Evolutionary conservation across 2,329 filamentous ascomycete genomes (phyloP), one percentile per base, ranked within the genome.

Genomic region (Botrytis tulipae): DNA sequence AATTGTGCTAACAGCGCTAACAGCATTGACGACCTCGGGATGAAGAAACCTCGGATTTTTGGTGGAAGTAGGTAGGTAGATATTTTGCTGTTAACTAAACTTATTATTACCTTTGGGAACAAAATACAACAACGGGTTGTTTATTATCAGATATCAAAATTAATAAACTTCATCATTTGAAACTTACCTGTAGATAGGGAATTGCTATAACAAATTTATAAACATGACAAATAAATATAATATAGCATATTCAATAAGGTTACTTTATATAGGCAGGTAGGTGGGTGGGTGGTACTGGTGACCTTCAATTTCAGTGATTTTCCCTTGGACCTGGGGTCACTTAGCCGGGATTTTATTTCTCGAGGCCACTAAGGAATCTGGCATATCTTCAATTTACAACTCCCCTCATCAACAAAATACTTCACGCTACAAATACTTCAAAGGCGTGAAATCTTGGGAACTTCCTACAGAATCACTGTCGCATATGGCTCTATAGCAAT

Each of bases 351-450:
- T 68, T 57, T 57, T 32, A 32, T 42, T 68, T 54, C 48, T 42
- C 18, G 29, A 57, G 25, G 32, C 16, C 46, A 67, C 65, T 54
- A 68, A 54, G 10, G 66, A 44, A 68, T 57, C 35, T 54, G 65
- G 65, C n/a, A 57, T 57, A 40, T 57, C 48, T 25, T 22, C 35
- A 40, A 57, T 22, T 18, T 32, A 69, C 25, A 25, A 67, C 51
- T 32, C 48, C 66, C 48, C 66, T 68, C 48, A 42, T 42, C 35
- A 57, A 44, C n/a, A 44, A 57, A 57, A 18, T 67, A 57, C n/a
- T 42, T 59, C 66, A 57, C 66, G 48, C 29, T 48, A 40, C 66
- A 69, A 22, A 69, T 25, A 12, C 37, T 57, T 44, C 18, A 32
- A 32, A 69, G n/a, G 65, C 5, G n/a, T 69, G 10, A 32, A 59